phyloP scores from a whole-genome alignment of 169 alveolate genomes.

The Cryptosporidium meleagridis region DNA sequence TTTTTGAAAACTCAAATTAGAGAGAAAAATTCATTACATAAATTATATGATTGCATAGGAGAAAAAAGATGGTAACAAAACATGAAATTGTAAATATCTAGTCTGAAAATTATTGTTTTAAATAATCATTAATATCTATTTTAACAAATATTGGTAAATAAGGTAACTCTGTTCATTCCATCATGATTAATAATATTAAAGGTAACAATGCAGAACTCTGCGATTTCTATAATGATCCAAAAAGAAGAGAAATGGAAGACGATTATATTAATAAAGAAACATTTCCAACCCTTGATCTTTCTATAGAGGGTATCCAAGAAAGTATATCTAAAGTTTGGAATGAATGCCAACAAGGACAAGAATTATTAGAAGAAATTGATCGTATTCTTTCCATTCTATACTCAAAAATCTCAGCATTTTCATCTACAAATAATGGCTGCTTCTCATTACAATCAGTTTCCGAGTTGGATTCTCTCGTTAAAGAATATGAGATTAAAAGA shows the following conservation, averaged over 20 bases:
- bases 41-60: too few species aligned
- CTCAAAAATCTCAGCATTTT: conserved; percentile 17
- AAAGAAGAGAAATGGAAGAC: conserved; percentile 22
- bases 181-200: neutral
- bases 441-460: neutral
- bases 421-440: neutral
- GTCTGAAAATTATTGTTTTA: neutral
- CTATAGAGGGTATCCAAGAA: conserved; percentile 66
- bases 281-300: conserved; percentile 55
- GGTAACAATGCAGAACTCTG: neutral
- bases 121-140: neutral
- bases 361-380: conserved; percentile 19
- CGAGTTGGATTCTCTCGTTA: neutral
- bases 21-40: neutral
- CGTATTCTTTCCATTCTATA: conserved; percentile 2
- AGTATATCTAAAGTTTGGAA: conserved; percentile 5
- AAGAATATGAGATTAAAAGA: conserved; percentile 19
- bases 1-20: neutral
- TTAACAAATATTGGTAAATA: too few species aligned
- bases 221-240: conserved; percentile 3
- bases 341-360: conserved; percentile 33
- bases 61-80: too few species aligned
- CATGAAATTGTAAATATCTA: neutral
- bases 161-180: neutral
- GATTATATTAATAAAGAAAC: conserved; percentile 26